Conservation (phyloP, 345 rosid genomes). For the Eucalyptus pumila region DNA sequence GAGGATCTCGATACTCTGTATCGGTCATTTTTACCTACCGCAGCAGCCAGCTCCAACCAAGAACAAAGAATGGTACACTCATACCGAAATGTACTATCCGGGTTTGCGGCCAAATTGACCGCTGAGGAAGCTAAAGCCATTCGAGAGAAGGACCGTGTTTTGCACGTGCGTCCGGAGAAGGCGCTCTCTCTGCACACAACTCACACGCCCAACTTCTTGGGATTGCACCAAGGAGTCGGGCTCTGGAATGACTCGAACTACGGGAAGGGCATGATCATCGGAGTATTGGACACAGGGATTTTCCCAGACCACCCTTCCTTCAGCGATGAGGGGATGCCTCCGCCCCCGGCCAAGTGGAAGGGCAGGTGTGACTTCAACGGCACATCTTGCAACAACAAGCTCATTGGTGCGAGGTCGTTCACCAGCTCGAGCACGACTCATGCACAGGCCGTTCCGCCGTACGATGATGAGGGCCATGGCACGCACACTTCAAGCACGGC, state of each 20-base stretch:
- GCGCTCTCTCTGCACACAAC: constrained; percentile 27
- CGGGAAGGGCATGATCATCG: constrained; percentile 30
- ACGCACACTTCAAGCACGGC: constrained; percentile 57
- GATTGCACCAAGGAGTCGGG: constrained; percentile 13
- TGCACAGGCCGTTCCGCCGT: constrained; percentile 1
- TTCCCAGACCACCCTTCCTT: constrained; percentile 38
- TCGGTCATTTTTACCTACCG: constrained; percentile 13
- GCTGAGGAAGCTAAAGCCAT: constrained; percentile 17
- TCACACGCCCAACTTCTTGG: constrained; percentile 31
- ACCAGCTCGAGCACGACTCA: background rate
- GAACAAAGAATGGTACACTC: constrained; percentile 4
- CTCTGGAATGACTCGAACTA: constrained; percentile 21
- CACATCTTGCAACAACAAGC: constrained; percentile 37
- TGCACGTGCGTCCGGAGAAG: constrained; percentile 21
- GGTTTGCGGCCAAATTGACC: constrained; percentile 29
- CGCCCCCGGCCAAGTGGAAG: constrained; percentile 38
- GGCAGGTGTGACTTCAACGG: constrained; percentile 29
- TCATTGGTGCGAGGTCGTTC: constrained; percentile 47
- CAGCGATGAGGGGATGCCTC: constrained; percentile 20
- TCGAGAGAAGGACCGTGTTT: constrained; percentile 12
- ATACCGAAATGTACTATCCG: constrained; percentile 9
- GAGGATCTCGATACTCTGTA: constrained; percentile 6
- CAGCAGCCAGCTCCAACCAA: background rate
- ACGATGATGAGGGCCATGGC: constrained; percentile 44
- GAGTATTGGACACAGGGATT: constrained; percentile 39